Evolutionary conservation across 1,139 yeast genomes (phyloP), one percentile per base, ranked within the genome.

Genomic region (Groenewaldozyma sp.): DNA sequence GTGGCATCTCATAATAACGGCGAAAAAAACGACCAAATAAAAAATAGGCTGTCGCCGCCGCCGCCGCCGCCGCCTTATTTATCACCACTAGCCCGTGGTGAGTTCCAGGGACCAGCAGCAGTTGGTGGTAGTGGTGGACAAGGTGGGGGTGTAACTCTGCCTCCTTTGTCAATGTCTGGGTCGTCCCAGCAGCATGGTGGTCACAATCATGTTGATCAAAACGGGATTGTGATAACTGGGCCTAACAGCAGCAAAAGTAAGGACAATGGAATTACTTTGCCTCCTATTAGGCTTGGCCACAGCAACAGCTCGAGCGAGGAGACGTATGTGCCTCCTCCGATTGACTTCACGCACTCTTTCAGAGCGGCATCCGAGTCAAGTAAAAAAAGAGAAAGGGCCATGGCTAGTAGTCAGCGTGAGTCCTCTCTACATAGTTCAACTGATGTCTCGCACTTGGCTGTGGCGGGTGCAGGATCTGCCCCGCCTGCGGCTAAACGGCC

Each of bases 261-360:
- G n/a, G 9, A 34, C 9, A 6, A 21, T 9, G 34, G 36, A 28
- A 18, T 6, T 14, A n/a, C 14, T 7, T 27, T 16, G 13, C 37
- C 37, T 27, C 34, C n/a, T 5, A n/a, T 24, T 26, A 27, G 35
- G 11, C 44, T 41, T 24, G 41, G 44, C 24, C n/a, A n/a, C n/a
- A n/a, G n/a, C n/a, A n/a, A n/a, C n/a, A n/a, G n/a, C n/a, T n/a
- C n/a, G n/a, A n/a, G n/a, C n/a, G n/a, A n/a, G n/a, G n/a, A n/a
- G n/a, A n/a, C n/a, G n/a, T 46, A 46, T 24, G 47, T 48, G n/a
- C 58, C 59, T 2, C 55, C 56, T 3, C 58, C 62, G 7, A 55
- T 58, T 38, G 62, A 58, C 34, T 58, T 58, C 39, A 58, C 62
- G 1, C 55, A 54, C 35, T 50, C 60, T 3, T 58, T 56, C 44